phyloP scores from a whole-genome alignment of 441 rosid species.

The Erodium texanum region DNA sequence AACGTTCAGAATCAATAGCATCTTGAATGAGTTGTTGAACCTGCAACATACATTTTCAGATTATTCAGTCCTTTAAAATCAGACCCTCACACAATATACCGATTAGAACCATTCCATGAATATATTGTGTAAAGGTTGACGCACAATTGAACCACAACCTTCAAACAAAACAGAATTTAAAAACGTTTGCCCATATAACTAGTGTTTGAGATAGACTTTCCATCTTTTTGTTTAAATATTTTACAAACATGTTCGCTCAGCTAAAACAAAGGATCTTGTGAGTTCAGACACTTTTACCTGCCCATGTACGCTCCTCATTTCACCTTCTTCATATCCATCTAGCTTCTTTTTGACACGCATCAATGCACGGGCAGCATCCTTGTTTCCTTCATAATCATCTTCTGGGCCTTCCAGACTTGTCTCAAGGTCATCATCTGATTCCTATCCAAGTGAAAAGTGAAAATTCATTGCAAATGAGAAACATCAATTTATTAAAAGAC shows the following conservation, averaged over 20 bases:
- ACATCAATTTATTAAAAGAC: background rate
- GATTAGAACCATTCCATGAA: background rate
- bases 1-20: slow-evolving; percentile 76
- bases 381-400: slow-evolving; percentile 80
- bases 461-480: background rate
- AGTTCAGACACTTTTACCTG: slow-evolving; percentile 44
- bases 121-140: background rate
- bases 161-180: background rate
- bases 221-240: background rate
- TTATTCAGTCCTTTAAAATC: background rate
- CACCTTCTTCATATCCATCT: slow-evolving; percentile 97
- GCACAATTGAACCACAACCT: background rate
- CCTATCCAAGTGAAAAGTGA: slow-evolving; percentile 31
- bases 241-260: too few species aligned
- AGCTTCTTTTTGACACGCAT: slow-evolving; percentile 93
- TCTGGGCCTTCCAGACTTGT: slow-evolving; percentile 56
- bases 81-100: background rate
- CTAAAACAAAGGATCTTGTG: background rate
- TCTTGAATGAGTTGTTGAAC: slow-evolving; percentile 95
- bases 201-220: background rate
- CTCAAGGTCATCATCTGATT: slow-evolving; percentile 58
- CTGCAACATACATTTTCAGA: slow-evolving; percentile 24
- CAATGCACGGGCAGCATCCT: slow-evolving; percentile 90
- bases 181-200: background rate
- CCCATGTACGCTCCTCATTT: slow-evolving; percentile 87